Base-by-base conservation (phyloP, 192 early-diverging fungal species). In the Coemansia sp. region DNA sequence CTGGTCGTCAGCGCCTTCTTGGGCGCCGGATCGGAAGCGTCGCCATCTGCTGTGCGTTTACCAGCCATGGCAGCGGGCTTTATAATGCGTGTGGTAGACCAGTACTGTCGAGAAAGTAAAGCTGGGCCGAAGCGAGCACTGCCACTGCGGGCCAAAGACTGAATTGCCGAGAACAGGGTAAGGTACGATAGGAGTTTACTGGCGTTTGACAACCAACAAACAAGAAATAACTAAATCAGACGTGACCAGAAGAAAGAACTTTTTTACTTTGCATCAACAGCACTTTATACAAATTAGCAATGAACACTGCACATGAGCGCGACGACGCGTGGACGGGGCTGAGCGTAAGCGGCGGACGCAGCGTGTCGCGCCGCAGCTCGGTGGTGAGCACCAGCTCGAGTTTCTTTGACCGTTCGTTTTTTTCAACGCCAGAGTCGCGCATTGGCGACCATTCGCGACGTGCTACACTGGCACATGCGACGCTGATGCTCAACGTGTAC, bases 371-470 rank as follows among this genome's bases (percentile, higher is more conserved):
- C 2, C 61, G 76, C 15, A 79, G 76, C 67, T 79, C 76, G 0
- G 76, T 79, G 2, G 76, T 79, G 60, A 79, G 76, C 61, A 79
- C 76, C 20, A 70, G 66, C 60, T 73, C 76, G 18, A 79, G 76
- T 64, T 79, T 79, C 58, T 79, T 79, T 40, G 76, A 79, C 61
- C 70, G 76, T 8, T 79, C 76, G 10, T 79, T 79, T 31, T 79
- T 79, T 56, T 73, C 76, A 4, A 79, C 76, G 2, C 76, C 76
- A 12, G 76, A 79, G 57, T 66, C 61, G 50, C 60, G 76, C 26
- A 79, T 79, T 9, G 60, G 60, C 24, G 76, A 79, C 53, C 66
- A 66, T 42, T 67, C 70, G 36, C 73, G 73, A 26, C 61, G 63
- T 25, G 61, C 67, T 11, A 79, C 76, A 25, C 71, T 79, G 40